Percentiles rank a stretch among this genome's conserved stretches.
These are phyloP conservation scores for Osmanthus fragrans DNA, from an alignment of 257 asterid genomes.

Conservation along the genomic window DNA sequence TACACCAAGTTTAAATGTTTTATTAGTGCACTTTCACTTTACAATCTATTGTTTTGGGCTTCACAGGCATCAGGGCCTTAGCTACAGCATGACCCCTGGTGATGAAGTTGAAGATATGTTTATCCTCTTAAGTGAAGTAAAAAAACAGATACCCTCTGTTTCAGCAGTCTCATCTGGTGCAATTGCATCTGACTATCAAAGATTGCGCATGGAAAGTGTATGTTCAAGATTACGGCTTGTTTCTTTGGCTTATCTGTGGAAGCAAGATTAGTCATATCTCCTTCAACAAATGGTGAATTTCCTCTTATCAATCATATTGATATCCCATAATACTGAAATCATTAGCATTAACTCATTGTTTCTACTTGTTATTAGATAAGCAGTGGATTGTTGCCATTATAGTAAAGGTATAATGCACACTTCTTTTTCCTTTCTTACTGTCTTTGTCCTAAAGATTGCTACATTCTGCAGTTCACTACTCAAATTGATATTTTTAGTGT, in stretches of 20 bases:
- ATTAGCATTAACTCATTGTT: slow-evolving; percentile 19
- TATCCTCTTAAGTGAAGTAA: slow-evolving; percentile 78
- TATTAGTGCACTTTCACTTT: slow-evolving; percentile 14
- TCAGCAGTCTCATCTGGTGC: slow-evolving; percentile 95
- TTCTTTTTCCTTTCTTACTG: slow-evolving; percentile 3
- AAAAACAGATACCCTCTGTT: slow-evolving; percentile 74
- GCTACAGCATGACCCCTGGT: slow-evolving; percentile 82
- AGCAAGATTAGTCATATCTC: slow-evolving; percentile 83
- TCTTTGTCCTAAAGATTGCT: background rate
- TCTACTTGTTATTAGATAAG: slow-evolving; percentile 52
- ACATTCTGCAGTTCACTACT: background rate
- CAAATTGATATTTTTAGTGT: background rate
- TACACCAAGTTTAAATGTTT: background rate
- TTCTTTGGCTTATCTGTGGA: slow-evolving; percentile 94
- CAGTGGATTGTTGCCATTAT: slow-evolving; percentile 73
- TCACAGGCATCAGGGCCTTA: slow-evolving; percentile 74
- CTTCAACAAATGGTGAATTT: slow-evolving; percentile 78
- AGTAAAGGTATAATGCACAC: slow-evolving; percentile 61
- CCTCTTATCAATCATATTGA: slow-evolving; percentile 9
- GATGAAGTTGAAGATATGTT: slow-evolving; percentile 99
- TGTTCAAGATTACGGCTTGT: slow-evolving; percentile 95
- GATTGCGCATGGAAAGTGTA: slow-evolving; percentile 89
- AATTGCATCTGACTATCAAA: slow-evolving; percentile 95
- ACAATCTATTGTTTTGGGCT: slow-evolving; percentile 27
- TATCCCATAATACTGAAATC: slow-evolving; percentile 2